phyloP scores from a whole-genome alignment of 2,329 filamentous ascomycete genomes.

The Furcasterigmium sp. region DNA sequence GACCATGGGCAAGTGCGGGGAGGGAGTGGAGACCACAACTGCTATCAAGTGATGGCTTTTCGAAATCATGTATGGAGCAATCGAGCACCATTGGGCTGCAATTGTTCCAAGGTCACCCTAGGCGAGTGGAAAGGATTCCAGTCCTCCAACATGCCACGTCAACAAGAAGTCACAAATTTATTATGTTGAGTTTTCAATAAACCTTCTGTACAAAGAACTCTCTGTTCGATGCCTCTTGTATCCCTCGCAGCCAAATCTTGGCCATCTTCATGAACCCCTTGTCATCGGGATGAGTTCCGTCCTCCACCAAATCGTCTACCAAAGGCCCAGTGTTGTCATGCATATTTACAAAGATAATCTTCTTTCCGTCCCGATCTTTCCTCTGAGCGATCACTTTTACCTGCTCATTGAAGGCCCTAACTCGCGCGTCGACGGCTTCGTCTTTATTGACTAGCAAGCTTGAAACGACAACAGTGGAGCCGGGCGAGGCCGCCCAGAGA shows the following conservation, averaged over 20 bases:
- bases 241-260: slow-evolving; percentile 20
- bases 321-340: slow-evolving; percentile 19
- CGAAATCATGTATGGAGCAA: not conserved
- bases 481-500: slow-evolving; percentile 20
- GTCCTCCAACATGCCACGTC: too few relatives aligned
- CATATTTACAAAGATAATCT: slow-evolving; percentile 27
- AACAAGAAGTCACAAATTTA: too few relatives aligned
- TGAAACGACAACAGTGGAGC: slow-evolving; percentile 25
- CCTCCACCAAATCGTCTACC: slow-evolving; percentile 18
- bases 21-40: too few relatives aligned
- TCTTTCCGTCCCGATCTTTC: slow-evolving; percentile 14
- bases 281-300: slow-evolving; percentile 27
- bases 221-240: slow-evolving; percentile 18
- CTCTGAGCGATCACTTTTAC: slow-evolving; percentile 15
- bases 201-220: slow-evolving; percentile 12
- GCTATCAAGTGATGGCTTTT: not conserved
- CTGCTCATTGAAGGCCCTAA: slow-evolving; percentile 21
- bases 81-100: not conserved
- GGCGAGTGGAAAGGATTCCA: too few relatives aligned
- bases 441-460: slow-evolving; percentile 24
- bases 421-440: slow-evolving; percentile 14
- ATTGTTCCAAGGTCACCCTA: too few relatives aligned
- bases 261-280: slow-evolving; percentile 30
- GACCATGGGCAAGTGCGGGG: not conserved
- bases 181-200: too few relatives aligned